Evolutionary conservation across 1,139 yeast genomes (phyloP), one percentile per base, ranked within the genome.

Genomic region (Sugiyamaella paludigena): DNA sequence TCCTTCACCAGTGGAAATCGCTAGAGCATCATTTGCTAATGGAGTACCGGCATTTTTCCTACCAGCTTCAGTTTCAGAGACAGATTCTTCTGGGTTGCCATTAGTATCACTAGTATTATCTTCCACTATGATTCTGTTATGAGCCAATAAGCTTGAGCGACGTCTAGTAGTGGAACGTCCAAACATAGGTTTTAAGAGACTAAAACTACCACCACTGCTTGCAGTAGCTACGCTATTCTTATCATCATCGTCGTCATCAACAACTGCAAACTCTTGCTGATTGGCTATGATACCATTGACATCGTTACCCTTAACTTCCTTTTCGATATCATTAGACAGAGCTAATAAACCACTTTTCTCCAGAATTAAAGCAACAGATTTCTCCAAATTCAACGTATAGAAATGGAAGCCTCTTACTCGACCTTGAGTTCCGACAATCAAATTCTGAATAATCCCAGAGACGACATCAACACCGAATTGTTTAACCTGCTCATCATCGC

Each of bases 361-460:
- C 16, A 92, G 78, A 44, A 91, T 83, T 54, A 87, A 84, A 1
- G 97, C 96, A 33, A 91, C 84, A 0, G 96, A 87, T 64, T 87
- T 87, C 66, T 91, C 98, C 67, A 91, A 75, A 64, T 91, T 91
- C 59, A 91, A 77, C 0, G 96, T 85, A 66, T 89, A 91, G 68
- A 91, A 87, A 66, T 91, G 98, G 71, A 86, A 85, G 1, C 97
- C 96, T 55, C 79, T 79, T 12, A 86, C 73, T 15, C 66, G 57
- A 50, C 80, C 73, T 13, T 76, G 64, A 1, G 89, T 81, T 38
- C 74, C 71, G 6, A 69, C 55, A 59, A 78, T 74, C 27, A 89
- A 75, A n/a, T 48, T 50, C 29, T 78, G 76, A 43, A 92, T 78
- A 48, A 89, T 82, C 34, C 83, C 79, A 36, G 78, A 73, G 53